Base-by-base conservation (phyloP, 495 filamentous ascomycete genomes). In the Aspergillus coremiiformis region DNA sequence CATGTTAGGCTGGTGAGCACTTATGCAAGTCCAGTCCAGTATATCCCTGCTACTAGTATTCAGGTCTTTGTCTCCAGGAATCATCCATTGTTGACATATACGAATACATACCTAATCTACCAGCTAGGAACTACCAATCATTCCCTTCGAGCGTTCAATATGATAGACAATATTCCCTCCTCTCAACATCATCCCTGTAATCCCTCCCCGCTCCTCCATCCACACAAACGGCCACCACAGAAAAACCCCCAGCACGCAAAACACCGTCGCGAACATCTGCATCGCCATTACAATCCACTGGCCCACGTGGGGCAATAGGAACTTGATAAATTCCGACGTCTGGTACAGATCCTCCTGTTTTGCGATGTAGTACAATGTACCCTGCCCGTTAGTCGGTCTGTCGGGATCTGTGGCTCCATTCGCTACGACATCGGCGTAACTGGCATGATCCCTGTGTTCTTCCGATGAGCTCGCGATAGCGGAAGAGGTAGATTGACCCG, bases 321-420 rank as follows among this genome's bases (percentile, higher is more conserved):
- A 94, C 54, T 84, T 84, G 41, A 93, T 66, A 56, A 87, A 85
- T 58, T 95, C 84, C 26, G 85, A 83, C 3, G 81, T 72, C 63
- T 93, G 89, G 58, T 95, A 95, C 17, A 90, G 68, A 59, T 95
- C 90, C 52, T 93, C 83, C 60, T 95, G 90, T 30, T 72, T 75
- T 10, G 69, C 57, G 58, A 95, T 90, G 58, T 83, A 84, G 66
- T 88, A 92, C 14, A 63, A 42, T n/a, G 63, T 62, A 12, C 59
- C 55, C 0, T 57, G 63, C 35, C 68, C 69, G 0, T 47, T 14
- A 15, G 39, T 26, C 12, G 22, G 35, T 39, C 56, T 53, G 1
- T 35, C 14, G 6, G 15, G 49, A 37, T 66, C 59, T 14, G 29
- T 4, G 2, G 12, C 14, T 1, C 2, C 32, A 5, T 35, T n/a